Evolutionary conservation across 148 eudicot genomes (phyloP), one percentile per base, ranked within the genome.

Genomic region (Spergularia bocconei): DNA sequence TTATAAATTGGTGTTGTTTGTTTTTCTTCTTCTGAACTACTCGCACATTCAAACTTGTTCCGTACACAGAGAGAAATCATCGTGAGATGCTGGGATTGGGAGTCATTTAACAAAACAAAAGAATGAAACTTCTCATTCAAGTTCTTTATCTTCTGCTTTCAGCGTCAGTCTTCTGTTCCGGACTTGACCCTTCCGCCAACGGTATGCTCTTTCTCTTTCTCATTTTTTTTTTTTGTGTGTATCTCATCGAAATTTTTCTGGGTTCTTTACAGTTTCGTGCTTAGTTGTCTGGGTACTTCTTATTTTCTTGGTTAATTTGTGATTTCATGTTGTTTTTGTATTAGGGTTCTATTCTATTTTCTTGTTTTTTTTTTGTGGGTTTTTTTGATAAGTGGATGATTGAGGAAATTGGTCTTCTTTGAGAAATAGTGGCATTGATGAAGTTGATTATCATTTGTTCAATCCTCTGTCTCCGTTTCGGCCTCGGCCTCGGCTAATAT

Each of bases 111-210:
- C 57, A 50, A 20, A 41, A 2, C 1, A 29, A 29, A 29, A 29
- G 33, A 29, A 82, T 85, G 87, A 70, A 72, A 70, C 56, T 55
- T 20, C 60, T 59, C 7, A 57, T 73, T 70, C 23, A 14, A 61
- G 2, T 67, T 50, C 54, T 82, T 33, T 52, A 55, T 15, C 48
- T 85, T 71, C 39, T 69, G 21, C 58, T 73, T 21, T 68, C 78
- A 5, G 2, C 74, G 19, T n/a, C 9, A 75, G 83, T 75, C 56
- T 69, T 23, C n/a, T 47, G 78, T 77, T 75, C 64, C 10, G 69
- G 48, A 59, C 13, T 61, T 9, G 80, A 51, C 17, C 15, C 53
- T 29, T 70, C 63, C 13, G 38, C 47, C 8, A 47, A 56, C 0
- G 15, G 74, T 70, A 70, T 70, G 63, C 60, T 56, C 60, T 23